phyloP scores from a whole-genome alignment of 768 basidiomycete species.

The Pisolithus sp. region DNA sequence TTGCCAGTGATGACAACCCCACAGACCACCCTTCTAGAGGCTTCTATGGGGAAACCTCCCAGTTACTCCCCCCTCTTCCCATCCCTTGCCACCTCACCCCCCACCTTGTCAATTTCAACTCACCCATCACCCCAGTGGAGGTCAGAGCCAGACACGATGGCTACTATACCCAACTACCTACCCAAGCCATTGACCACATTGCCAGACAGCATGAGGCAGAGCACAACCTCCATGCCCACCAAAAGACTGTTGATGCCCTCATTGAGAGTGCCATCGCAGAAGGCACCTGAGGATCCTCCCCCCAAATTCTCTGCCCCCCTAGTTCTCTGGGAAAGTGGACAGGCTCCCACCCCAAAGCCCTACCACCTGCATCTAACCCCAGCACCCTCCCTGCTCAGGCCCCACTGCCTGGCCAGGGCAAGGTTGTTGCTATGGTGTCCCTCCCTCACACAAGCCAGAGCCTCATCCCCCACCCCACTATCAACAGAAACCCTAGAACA shows the following conservation, averaged over 20 bases:
- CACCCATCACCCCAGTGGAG: background rate
- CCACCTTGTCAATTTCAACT: background rate
- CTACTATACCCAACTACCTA: background rate
- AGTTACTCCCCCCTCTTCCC: constrained; percentile 10
- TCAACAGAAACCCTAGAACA: constrained; percentile 2
- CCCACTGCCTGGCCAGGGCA: too few species aligned
- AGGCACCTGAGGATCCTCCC: background rate
- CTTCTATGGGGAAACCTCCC: background rate
- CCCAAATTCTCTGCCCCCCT: background rate
- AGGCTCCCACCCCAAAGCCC: background rate
- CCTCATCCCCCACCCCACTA: background rate
- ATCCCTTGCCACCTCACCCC: constrained; percentile 4
- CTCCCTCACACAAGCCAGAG: background rate
- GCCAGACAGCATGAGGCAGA: background rate
- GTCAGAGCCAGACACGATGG: background rate
- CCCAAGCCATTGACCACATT: background rate
- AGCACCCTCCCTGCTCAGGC: constrained; percentile 18
- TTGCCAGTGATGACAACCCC: constrained; percentile 8
- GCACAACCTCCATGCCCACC: too few species aligned
- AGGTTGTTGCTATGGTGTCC: background rate
- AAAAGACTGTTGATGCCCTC: too few species aligned
- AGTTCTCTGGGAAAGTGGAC: background rate
- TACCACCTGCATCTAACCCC: constrained; percentile 8
- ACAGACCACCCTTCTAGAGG: constrained; percentile 16
- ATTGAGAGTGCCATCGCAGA: too few species aligned